A percentile compares a stretch with the other conserved stretches of the same genome.
phyloP scores from a whole-genome alignment of 805 yeast genomes.

The Kodamaea kakaduensis region DNA sequence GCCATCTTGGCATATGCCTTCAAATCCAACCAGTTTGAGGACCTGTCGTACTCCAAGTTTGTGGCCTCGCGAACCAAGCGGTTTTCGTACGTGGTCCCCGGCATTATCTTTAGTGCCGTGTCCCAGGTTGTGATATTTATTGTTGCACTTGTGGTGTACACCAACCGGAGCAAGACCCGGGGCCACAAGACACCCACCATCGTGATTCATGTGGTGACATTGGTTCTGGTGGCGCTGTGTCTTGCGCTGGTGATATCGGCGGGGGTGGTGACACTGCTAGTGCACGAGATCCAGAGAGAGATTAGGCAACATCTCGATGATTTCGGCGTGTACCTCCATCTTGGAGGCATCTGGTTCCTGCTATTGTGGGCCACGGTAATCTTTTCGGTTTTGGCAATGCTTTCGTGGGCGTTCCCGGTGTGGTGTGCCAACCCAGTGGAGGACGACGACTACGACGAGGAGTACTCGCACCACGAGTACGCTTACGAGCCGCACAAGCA shows the following conservation, averaged over 20 bases:
- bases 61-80: slow-evolving; percentile 15
- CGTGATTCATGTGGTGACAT: slow-evolving; percentile 34
- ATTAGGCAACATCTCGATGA: slow-evolving; percentile 31
- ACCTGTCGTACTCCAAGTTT: slow-evolving; percentile 9
- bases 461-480: not conserved
- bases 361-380: slow-evolving; percentile 37
- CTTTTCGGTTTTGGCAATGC: slow-evolving; percentile 21
- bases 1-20: slow-evolving; percentile 49
- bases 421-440: slow-evolving; percentile 52
- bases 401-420: slow-evolving; percentile 34
- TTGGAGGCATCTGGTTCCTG: slow-evolving; percentile 41
- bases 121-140: slow-evolving; percentile 29
- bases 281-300: slow-evolving; percentile 22
- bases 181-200: slow-evolving; percentile 27
- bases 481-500: slow-evolving; percentile 3
- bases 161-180: slow-evolving; percentile 27
- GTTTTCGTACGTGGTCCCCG: slow-evolving; percentile 24
- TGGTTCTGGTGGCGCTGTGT: slow-evolving; percentile 31
- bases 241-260: slow-evolving; percentile 28
- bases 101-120: slow-evolving; percentile 24
- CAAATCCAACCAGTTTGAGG: slow-evolving; percentile 15
- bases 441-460: slow-evolving; percentile 14
- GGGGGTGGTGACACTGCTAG: slow-evolving; percentile 25
- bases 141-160: slow-evolving; percentile 32
- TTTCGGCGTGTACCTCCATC: slow-evolving; percentile 44